Evolutionary conservation across 139 green algal species (phyloP), one percentile per base, ranked within the genome.

Genomic region (Raphidocelis subcapitata): DNA sequence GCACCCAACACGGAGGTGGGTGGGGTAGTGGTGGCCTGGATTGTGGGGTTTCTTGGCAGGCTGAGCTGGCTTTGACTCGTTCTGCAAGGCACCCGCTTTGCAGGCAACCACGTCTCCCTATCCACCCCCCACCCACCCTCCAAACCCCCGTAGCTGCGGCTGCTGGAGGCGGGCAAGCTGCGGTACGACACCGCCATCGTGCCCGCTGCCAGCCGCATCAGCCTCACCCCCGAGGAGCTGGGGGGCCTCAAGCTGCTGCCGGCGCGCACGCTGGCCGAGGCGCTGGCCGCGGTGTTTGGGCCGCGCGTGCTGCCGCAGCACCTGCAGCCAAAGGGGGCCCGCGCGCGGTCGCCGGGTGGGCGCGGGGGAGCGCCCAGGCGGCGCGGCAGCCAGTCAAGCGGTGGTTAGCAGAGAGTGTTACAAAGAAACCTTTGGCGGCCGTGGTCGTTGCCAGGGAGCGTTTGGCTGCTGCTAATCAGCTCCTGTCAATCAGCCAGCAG

Each of bases 111-210:
- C 28, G 16, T 24, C 28, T 21, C 23, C 28, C 32, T 32, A 24
- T 24, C 26, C 18, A 32, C 56, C 31, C 5, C n/a, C 18, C 5
- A 0, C 59, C 28, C 3, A 5, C 29, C 8, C 16, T 46, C 29
- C 29, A 46, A 10, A 3, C 15, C 4, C 32, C 32, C 41, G 32
- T 33, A 74, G 71, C 68, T 78, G 35, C 72, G 89, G 5, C 37
- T 93, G 23, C 28, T 65, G 14, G 89, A 93, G 69, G 84, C 88
- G 5, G 63, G 72, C 49, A 89, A 86, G 46, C 56, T 93, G 49
- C 87, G 89, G 14, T 94, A 92, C 79, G 69, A 59, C 5, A 65
- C 64, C 14, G 73, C 81, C 16, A 32, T 92, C 12, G 57, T 92
- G 16, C 83, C 87, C 20, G 64, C 64, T 20, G 54, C 61, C 4